A percentile compares a stretch with the other conserved stretches of the same genome.
Evolutionary conservation across 1,139 yeast species (phyloP).

Genomic region (Yamadazyma sp.): DNA sequence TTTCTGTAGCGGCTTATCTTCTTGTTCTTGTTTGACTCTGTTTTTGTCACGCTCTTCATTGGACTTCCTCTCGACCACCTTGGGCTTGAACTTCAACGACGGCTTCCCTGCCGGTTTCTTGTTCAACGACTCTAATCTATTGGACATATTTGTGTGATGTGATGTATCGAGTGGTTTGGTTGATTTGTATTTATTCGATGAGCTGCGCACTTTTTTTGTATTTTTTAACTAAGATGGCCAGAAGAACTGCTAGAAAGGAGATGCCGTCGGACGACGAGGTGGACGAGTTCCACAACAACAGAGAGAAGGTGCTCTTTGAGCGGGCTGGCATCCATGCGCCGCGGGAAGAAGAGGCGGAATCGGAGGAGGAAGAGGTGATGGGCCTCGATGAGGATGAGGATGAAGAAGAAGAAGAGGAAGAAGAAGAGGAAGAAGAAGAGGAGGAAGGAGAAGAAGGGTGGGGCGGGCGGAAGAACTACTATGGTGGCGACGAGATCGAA

Average conservation of each 20-base stretch:
- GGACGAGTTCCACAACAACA: slow-evolving; percentile 67
- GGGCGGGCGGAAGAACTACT: slow-evolving; percentile 81
- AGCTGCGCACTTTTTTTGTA: slow-evolving; percentile 4
- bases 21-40: slow-evolving; percentile 38
- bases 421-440: slow-evolving; percentile 45
- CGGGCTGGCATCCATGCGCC: slow-evolving; percentile 51
- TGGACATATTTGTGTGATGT: too few species aligned
- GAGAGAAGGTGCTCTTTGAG: slow-evolving; percentile 60
- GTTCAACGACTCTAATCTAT: slow-evolving; percentile 45
- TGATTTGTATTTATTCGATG: slow-evolving; percentile 1
- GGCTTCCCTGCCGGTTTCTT: slow-evolving; percentile 42
- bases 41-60: slow-evolving; percentile 84
- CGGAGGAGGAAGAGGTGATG: slow-evolving; percentile 28
- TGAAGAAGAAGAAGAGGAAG: slow-evolving; percentile 39
- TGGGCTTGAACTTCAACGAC: slow-evolving; percentile 72
- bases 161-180: slow-evolving; percentile 3
- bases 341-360: slow-evolving; percentile 25
- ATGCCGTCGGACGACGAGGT: slow-evolving; percentile 52
- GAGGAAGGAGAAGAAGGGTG: slow-evolving; percentile 65
- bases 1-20: slow-evolving; percentile 20
- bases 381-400: slow-evolving; percentile 27
- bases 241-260: not conserved
- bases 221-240: too few species aligned
- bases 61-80: slow-evolving; percentile 75
- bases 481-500: slow-evolving; percentile 74